These are phyloP conservation scores for Dothistroma pini DNA, from an alignment of 2,329 filamentous ascomycete genomes.

Conservation along the genomic window DNA sequence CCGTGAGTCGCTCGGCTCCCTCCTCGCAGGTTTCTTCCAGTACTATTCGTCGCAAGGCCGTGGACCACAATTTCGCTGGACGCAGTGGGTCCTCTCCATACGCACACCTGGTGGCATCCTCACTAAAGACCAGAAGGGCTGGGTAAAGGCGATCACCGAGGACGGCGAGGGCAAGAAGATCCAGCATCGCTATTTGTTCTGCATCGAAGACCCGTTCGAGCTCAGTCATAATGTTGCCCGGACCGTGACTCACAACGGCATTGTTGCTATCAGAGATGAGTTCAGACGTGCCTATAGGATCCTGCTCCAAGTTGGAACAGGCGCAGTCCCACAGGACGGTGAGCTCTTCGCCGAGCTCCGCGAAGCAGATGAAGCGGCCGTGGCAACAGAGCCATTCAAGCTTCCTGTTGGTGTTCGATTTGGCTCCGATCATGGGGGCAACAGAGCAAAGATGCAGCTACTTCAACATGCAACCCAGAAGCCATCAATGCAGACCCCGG, in stretches of 20 bases:
- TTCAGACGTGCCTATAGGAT: constrained; percentile 77
- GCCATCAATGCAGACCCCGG: neutral
- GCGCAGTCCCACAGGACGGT: constrained; percentile 14
- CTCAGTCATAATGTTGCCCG: constrained; percentile 81
- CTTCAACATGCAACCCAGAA: neutral
- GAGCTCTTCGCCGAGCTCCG: constrained; percentile 17
- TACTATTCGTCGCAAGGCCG: constrained; percentile 65
- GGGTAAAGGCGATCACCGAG: constrained; percentile 75
- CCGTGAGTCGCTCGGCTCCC: constrained; percentile 61
- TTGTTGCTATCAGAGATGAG: constrained; percentile 78
- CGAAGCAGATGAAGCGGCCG: constrained; percentile 12
- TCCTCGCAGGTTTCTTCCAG: constrained; percentile 82
- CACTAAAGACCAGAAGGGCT: constrained; percentile 73
- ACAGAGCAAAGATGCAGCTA: neutral
- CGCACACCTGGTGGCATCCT: constrained; percentile 66
- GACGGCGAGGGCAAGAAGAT: constrained; percentile 58
- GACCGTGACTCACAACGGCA: constrained; percentile 78
- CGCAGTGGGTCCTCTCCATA: constrained; percentile 72
- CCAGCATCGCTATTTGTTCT: constrained; percentile 76
- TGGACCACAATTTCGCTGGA: constrained; percentile 71
- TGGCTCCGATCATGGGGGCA: constrained; percentile 4
- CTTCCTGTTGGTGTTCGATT: neutral
- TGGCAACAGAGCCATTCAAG: constrained; percentile 7
- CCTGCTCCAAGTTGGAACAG: constrained; percentile 53
- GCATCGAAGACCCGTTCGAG: constrained; percentile 91